Evolutionary conservation across 2,329 filamentous ascomycete species (phyloP), one percentile per base, ranked within the genome.

Genomic region (Cordyceps cateniannulata): DNA sequence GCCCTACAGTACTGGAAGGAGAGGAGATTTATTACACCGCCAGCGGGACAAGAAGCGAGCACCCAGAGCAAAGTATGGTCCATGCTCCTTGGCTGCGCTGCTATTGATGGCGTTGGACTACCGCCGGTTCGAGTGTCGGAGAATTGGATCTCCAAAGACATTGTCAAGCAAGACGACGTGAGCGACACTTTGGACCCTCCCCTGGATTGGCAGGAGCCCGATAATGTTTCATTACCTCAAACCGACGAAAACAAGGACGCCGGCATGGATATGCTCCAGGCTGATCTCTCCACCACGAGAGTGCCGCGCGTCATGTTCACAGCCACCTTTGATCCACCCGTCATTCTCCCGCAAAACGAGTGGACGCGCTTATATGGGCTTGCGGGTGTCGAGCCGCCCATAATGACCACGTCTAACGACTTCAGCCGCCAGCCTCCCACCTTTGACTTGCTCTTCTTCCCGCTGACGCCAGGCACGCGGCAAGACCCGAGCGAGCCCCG

Each of bases 1-100:
- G 85, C 83, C 53, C 67, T 95, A 44, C 87, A 91, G 65, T 96
- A 93, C 71, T 95, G 90, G 90, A 87, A 85, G 71, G 81, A 87
- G 66, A 76, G 79, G 60, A 79, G 83, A 51, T 60, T 53, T 20
- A 77, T 81, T 51, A 71, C 84, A 18, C 73, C 70, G 3, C 71
- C 72, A 6, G 69, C 67, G 2, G 72, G 66, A 51, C 71, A 73
- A 51, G 70, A 73, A 20, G 71, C 76, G 35, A 70, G 76, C 20
- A 71, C 77, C 7, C 69, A 68, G 25, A 77, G 81, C 62, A 81
- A 78, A 62, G 80, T 85, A 3, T 93, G 88, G 83, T 84, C 84
- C 0, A 78, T 93, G 8, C 75, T 86, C 2, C 79, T 95, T 61
- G 86, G 87, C 63, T 91, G 88, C 69, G 80, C 79, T 4, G 70